Percentiles rank a stretch among this genome's conserved stretches.
These are phyloP conservation scores for Calonectria honghensis DNA, from an alignment of 2,329 filamentous ascomycete species.

Conservation along the genomic window DNA sequence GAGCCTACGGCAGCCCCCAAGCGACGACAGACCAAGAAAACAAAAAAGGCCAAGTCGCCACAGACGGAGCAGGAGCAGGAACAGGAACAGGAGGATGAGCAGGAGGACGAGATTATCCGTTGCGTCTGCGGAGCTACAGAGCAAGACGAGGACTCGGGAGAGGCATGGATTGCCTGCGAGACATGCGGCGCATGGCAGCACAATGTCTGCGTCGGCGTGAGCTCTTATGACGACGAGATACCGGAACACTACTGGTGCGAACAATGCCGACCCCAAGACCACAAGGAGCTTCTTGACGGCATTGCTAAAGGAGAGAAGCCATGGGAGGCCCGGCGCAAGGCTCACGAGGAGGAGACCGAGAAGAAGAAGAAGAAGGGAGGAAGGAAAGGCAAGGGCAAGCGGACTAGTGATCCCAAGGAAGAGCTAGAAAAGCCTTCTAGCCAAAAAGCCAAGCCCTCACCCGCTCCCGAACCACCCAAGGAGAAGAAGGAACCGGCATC, in stretches of 20 bases:
- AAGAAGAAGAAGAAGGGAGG: constrained; percentile 75
- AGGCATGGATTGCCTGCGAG: constrained; percentile 98
- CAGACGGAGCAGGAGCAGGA: constrained; percentile 77
- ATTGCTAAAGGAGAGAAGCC: constrained; percentile 88
- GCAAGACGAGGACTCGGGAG: constrained; percentile 88
- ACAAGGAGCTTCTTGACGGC: constrained; percentile 86
- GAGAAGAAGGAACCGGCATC: constrained; percentile 67
- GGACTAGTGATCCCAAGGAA: constrained; percentile 78
- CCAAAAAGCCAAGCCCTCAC: constrained; percentile 62
- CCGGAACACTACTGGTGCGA: constrained; percentile 95
- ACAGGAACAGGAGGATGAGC: constrained; percentile 68
- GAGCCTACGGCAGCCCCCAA: constrained; percentile 75
- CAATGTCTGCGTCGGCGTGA: constrained; percentile 94
- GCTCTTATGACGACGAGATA: constrained; percentile 84
- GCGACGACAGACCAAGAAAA: constrained; percentile 68
- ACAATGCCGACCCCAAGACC: constrained; percentile 87
- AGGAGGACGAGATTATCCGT: constrained; percentile 84
- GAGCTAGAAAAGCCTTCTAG: constrained; percentile 70
- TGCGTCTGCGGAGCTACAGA: constrained; percentile 94
- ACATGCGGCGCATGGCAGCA: constrained; percentile 96
- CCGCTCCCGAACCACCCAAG: constrained; percentile 65
- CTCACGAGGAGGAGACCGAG: constrained; percentile 77
- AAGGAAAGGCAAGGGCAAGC: constrained; percentile 79
- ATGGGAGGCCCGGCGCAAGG: constrained; percentile 84
- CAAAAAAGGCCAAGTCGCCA: constrained; percentile 79